Evolutionary conservation across 129 eudicot species (phyloP), one percentile per base, ranked within the genome.

Genomic region (Flaveria trinervia): DNA sequence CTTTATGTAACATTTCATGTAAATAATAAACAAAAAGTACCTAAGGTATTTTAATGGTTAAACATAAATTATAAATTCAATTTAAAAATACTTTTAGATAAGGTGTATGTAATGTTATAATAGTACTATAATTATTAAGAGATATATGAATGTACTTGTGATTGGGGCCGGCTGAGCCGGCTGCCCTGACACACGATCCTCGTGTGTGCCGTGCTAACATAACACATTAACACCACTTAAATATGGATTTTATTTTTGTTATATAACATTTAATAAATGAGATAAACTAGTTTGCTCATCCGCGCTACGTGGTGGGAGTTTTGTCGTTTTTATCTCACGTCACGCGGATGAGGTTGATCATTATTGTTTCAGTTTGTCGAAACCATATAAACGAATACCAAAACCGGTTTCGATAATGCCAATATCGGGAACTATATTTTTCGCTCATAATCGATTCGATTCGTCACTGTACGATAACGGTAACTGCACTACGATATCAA

Each of bases 171-270:
- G 84, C 80, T 64, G 23, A 28, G 80, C 84, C 84, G 80, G 84
- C 84, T 44, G 64, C 22, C 52, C 84, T 74, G 80, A 74, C 80
- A 80, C 84, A 80, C 84, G 43, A 80, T 44, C 68, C 80, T 80
- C 84, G 84, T 80, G 84, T 80, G 84, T 80, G 80, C 80, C 84
- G 80, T 80, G 80, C 75, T 44, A 74, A 67, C 66, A 67, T 57
- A 36, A 12, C 36, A 20, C 22, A 20, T 20, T 20, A 20, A 20
- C 49, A 70, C 76, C 82, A 17, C 60, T 70, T 10, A 7, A 55
- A 68, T 16, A 25, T 56, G 33, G 48, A 56, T 71, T 36, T 61
- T 15, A 44, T 45, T 15, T 49, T 33, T n/a, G n/a, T 48, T 20
- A 36, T 15, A 65, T n/a, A 30, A 4, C 18, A 64, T 26, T 15